Base-by-base conservation (phyloP, 352 stramenopile genomes). In the Globisporangium viniferum region DNA sequence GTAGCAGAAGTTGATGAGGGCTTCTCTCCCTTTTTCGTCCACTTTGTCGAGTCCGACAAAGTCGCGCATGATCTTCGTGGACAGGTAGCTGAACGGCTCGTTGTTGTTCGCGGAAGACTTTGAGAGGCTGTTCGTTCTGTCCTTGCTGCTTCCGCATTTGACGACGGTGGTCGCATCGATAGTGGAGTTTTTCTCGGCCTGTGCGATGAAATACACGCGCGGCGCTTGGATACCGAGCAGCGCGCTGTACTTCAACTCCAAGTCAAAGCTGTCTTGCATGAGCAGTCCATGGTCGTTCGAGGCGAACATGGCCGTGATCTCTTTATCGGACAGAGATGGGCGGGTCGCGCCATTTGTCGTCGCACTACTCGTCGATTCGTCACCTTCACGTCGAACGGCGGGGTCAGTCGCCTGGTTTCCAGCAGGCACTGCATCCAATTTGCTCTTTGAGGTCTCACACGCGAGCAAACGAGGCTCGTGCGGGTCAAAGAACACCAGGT, bases 1-100 rank as follows among this genome's bases (percentile, higher is more conserved):
- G 75, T 97, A 98, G 66, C 88, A 98, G 69, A 99, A 99, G 67
- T 98, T 92, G 54, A 99, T 88, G 27, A 99, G 74, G 29, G 94
- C 94, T 65, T 87, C 77, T 4, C 89, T 83, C 4, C 88, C 93
- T 5, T 93, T 76, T 2, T 90, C 86, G 58, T 98, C 93, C 7
- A 97, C 84, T 48, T 97, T 92, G 71, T 97, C 89, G 22, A 97
- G 76, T 0, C 94, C 94, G 12, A 93, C 86, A 76, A 98, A 99
- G 71, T 98, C 94, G 33, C 93, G 82, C 93, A 98, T 98, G 54
- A 95, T 88, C 71, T 90, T 86, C 6, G 81, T 85, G 44, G 85
- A 74, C 57, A 97, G 54, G 59, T 91, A 90, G 39, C 72, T 81
- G 33, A 80, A 77, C 3, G 74, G 66, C 36, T 87, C 80, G 29